Base-by-base conservation (phyloP, 106 monocot species). In the Ottelia alismoides region DNA sequence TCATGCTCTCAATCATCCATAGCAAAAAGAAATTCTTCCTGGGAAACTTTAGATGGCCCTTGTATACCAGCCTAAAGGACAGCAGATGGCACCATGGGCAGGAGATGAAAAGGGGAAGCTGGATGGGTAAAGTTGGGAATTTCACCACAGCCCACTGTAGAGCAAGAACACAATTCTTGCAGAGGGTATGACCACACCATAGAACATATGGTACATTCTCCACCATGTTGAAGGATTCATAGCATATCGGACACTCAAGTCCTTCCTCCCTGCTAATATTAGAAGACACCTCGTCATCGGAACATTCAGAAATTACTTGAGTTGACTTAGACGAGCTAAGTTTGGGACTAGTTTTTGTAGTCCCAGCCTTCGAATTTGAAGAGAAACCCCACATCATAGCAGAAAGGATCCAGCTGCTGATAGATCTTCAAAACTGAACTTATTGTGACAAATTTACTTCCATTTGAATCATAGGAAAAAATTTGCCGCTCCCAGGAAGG, bases 1-100 rank as follows among this genome's bases (percentile, higher is more conserved):
- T 68, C 59, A 68, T 52, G 32, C 68, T 68, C 60, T 68, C 68
- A 17, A 68, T 60, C 68, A 68, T 68, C 68, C 68, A 68, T 3
- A 68, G 60, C 11, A 68, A 30, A 44, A 68, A 68, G 27, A 60
- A 68, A n/a, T 68, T 68, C 25, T 68, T 68, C 52, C 68, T 27
- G 19, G 68, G 68, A 28, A 68, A 68, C 60, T 68, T 59, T 2
- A 68, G 60, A 16, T 59, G 22, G 20, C 68, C 68, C 26, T 68
- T 68, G 68, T 68, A 68, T 20, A 68, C 60, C 27, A 68, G 30
- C 0, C 68, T 51, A 25, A 68, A 60, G 46, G 68, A 68, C 5
- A 68, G 52, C 10, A 68, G 25, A 45, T 68, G 58, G 43, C 68
- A 68, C 68, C 68, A 68, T 22, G 68, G 68, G 51, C 68, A 68